Percentiles rank a stretch among this genome's conserved stretches.
phyloP scores from a whole-genome alignment of 1,284 basidiomycete species.

The Trichosporon faecale region DNA sequence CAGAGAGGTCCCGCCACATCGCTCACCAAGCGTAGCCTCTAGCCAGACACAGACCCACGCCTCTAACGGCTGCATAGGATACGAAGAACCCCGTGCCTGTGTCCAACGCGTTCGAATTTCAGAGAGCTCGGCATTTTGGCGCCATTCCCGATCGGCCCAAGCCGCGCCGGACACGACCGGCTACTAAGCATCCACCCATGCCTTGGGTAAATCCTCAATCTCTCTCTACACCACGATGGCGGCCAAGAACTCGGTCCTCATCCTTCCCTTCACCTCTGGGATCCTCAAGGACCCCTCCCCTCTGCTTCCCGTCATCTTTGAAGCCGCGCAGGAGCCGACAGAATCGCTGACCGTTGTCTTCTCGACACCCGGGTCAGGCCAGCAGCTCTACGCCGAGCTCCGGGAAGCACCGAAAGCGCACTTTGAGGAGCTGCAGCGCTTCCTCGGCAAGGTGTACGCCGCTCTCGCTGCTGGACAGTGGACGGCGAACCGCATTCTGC shows the following conservation, averaged over 20 bases:
- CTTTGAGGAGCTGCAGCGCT: slow-evolving; percentile 42
- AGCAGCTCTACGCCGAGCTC: slow-evolving; percentile 35
- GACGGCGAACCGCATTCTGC: slow-evolving; percentile 36
- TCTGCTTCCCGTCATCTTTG: slow-evolving; percentile 29
- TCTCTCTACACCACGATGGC: not conserved
- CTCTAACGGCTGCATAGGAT: too few relatives aligned
- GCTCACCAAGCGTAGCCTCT: too few relatives aligned
- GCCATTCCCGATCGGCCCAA: not conserved
- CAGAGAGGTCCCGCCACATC: too few relatives aligned
- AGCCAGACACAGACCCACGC: too few relatives aligned
- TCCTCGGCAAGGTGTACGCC: slow-evolving; percentile 47
- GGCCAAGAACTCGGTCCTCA: slow-evolving; percentile 26
- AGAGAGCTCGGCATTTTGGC: not conserved
- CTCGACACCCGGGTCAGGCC: slow-evolving; percentile 26
- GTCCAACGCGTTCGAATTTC: not conserved
- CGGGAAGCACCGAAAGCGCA: slow-evolving; percentile 24
- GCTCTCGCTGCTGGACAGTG: slow-evolving; percentile 44
- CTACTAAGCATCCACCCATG: not conserved
- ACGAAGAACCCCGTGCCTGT: too few relatives aligned
- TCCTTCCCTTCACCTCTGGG: slow-evolving; percentile 39
- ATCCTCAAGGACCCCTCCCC: slow-evolving; percentile 29
- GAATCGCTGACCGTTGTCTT: slow-evolving; percentile 35
- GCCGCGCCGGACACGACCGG: slow-evolving; percentile 1
- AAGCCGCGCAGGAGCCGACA: slow-evolving; percentile 26
- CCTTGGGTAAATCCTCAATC: not conserved